Base-by-base conservation (phyloP, 1,284 basidiomycete species). In the Irpex rosettiformis region DNA sequence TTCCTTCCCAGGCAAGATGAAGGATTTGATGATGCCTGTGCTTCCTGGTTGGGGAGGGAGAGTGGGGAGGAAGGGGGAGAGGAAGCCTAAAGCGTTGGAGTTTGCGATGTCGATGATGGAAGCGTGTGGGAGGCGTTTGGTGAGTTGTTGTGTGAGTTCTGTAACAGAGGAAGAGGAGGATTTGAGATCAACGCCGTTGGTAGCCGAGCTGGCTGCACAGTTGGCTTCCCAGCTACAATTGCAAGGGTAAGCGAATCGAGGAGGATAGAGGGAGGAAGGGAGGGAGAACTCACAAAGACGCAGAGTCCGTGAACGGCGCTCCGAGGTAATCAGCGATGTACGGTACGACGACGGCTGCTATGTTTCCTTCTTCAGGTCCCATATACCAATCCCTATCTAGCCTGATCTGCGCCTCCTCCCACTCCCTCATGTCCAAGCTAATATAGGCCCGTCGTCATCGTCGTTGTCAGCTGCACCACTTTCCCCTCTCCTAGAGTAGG, bases 381-480 rank as follows among this genome's bases (percentile, higher is more conserved):
- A 85, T 90, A 70, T 98, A 98, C 95, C 95, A 98, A 70, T 96
- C 94, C 16, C 95, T 80, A 71, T 98, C 95, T 66, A 97, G 70
- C 51, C 82, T 81, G 6, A 94, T 81, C 70, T 96, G 93, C 71
- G 97, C 95, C 65, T 97, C 94, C 70, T 96, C 95, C 94, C 94
- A 98, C 66, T 96, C 95, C 57, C 91, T 80, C 30, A 83, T 79
- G 67, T 90, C 87, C 27, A 89, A 72, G 11, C 78, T 85, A 37
- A 80, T 72, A n/a, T n/a, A 45, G 77, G 77, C 42, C 84, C 85
- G 13, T 83, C 82, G 13, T 77, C 87, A 43, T 87, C 83, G 60
- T 85, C 86, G 0, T 66, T 63, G 2, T 67, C 65, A 21, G 28
- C 24, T 16, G 24, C 48, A 1, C 77, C n/a, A n/a, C 81, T 10